Evolutionary conservation across 495 filamentous ascomycete species (phyloP).

Genomic region (Penicillium simplicissimum): DNA sequence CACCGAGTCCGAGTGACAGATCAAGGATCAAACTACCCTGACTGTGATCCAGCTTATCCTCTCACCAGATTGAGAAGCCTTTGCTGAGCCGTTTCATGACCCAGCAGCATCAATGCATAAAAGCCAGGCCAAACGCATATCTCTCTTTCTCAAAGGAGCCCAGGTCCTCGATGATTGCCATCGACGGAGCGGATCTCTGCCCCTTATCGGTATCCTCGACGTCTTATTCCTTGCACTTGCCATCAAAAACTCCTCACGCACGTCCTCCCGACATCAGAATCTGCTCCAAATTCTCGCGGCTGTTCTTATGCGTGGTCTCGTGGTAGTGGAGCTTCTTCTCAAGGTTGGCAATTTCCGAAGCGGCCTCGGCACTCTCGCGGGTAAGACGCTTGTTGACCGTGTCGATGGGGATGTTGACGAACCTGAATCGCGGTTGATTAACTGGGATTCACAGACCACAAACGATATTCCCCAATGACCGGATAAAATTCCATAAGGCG

Average conservation of each 20-base stretch:
- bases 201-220: background rate
- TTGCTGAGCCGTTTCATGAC: background rate
- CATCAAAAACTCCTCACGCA: constrained; percentile 24
- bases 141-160: background rate
- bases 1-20: background rate
- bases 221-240: background rate
- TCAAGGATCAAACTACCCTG: background rate
- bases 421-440: constrained; percentile 57
- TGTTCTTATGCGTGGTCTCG: constrained; percentile 93
- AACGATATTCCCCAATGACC: no score
- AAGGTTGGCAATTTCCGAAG: constrained; percentile 72
- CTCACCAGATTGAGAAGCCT: background rate
- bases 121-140: background rate
- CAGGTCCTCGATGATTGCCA: background rate
- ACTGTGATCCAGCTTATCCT: background rate
- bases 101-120: background rate
- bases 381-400: constrained; percentile 75
- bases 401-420: constrained; percentile 72
- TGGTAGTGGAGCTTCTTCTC: constrained; percentile 92
- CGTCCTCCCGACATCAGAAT: constrained; percentile 64
- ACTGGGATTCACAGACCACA: no score
- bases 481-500: constrained; percentile 3
- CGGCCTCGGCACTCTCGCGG: constrained; percentile 71
- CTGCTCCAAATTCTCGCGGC: constrained; percentile 82
- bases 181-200: background rate